Percentiles rank a stretch among this genome's conserved stretches.
Evolutionary conservation across 495 filamentous ascomycete species (phyloP).

Genomic region (Penicillium chermesinum): DNA sequence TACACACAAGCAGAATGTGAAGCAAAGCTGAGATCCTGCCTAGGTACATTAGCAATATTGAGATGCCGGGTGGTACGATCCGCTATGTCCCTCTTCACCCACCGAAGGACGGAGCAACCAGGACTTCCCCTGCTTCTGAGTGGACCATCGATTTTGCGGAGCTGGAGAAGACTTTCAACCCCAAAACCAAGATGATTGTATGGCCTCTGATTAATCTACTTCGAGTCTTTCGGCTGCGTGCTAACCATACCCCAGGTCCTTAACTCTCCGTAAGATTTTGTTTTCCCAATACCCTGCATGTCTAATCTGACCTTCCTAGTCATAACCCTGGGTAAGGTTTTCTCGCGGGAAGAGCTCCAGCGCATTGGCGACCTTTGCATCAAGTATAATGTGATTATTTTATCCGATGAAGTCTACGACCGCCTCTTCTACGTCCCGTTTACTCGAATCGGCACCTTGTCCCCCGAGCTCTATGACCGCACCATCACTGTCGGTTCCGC

Average conservation of each 20-base stretch:
- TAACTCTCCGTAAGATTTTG: slow-evolving; percentile 37
- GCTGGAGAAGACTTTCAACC: slow-evolving; percentile 78
- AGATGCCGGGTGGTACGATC: slow-evolving; percentile 93
- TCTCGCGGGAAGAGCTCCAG: slow-evolving; percentile 74
- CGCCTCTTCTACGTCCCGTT: slow-evolving; percentile 92
- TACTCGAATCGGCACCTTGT: slow-evolving; percentile 83
- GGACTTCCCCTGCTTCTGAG: slow-evolving; percentile 77
- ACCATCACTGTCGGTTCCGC: slow-evolving; percentile 93
- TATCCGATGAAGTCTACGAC: slow-evolving; percentile 96
- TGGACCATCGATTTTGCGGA: slow-evolving; percentile 83
- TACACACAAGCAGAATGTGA: neutral
- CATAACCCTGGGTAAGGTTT: slow-evolving; percentile 99
- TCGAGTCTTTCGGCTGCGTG: neutral
- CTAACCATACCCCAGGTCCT: slow-evolving; percentile 24
- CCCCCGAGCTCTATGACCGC: slow-evolving; percentile 75
- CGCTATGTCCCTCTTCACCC: slow-evolving; percentile 92
- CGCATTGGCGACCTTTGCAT: slow-evolving; percentile 86
- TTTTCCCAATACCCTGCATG: neutral
- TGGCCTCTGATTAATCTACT: slow-evolving; percentile 21
- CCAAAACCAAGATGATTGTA: slow-evolving; percentile 92
- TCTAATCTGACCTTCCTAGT: slow-evolving; percentile 21
- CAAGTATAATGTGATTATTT: slow-evolving; percentile 89
- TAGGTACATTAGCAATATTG: slow-evolving; percentile 91
- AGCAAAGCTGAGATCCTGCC: slow-evolving; percentile 3
- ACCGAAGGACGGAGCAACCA: slow-evolving; percentile 71